Base-by-base conservation (phyloP, 2,329 filamentous ascomycete species). In the Arthrinium puccinioides region DNA sequence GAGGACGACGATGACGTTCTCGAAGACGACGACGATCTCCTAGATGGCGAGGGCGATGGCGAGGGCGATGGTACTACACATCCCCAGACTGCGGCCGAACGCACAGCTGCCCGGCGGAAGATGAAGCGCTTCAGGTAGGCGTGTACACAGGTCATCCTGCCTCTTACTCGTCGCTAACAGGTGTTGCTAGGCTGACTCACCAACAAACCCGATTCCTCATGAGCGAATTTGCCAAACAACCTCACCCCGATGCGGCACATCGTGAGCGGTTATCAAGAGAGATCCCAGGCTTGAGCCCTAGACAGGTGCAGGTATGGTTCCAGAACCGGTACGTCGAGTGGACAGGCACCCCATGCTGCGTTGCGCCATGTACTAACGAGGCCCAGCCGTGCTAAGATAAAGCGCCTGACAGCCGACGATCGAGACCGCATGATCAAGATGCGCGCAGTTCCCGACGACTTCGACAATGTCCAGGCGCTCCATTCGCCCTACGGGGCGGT, bases 261-360 rank as follows among this genome's bases (percentile, higher is more conserved):
- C 75, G 89, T 44, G 89, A 95, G 57, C 75, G 87, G 32, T 69
- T 97, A 25, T 90, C 89, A 4, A 72, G 84, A 45, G 87, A 96
- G 57, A 96, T 97, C 31, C 89, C 90, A 21, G 90, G 89, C 1
- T 65, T 97, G 33, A 95, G 86, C 52, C 87, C 89, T 25, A 79
- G 89, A 43, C 89, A 97, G 58, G 90, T 97, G 18, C 89, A 97
- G 61, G 89, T 97, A 34, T 97, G 89, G 90, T 97, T 97, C 63
- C 89, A 97, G 62, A 97, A 97, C 63, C 79, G 89, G 89, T 95
- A 74, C 51, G 72, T 26, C 21, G 18, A 20, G 21, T 16, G 20
- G 9, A 15, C 31, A 32, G 24, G 8, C 20, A 6, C 11, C 20
- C n/a, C 25, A 29, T 29, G 13, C 21, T 32, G 27, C n/a, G n/a